phyloP scores from a whole-genome alignment of 1,284 basidiomycete species.

The Microbotryomycetes sp. region DNA sequence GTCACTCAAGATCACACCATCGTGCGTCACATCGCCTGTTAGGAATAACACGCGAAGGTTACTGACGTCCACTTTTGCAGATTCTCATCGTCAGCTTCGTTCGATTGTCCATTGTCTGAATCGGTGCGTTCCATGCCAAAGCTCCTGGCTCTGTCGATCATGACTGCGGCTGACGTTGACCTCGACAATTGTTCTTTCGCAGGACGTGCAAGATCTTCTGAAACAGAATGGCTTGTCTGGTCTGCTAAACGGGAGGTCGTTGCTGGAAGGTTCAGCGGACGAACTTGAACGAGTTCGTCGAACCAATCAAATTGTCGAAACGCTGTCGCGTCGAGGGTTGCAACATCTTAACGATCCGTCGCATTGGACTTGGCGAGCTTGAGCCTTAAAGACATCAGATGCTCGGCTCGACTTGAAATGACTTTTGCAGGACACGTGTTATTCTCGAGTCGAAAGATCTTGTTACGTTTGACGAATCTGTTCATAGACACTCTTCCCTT shows the following conservation, averaged over 20 bases:
- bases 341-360: not conserved
- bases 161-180: too few relatives aligned
- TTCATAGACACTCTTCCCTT: not conserved
- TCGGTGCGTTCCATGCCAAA: conserved; percentile 3
- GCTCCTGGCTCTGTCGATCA: too few relatives aligned
- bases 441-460: too few relatives aligned
- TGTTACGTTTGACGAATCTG: not conserved
- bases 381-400: too few relatives aligned
- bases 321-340: not conserved
- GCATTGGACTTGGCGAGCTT: not conserved
- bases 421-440: too few relatives aligned
- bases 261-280: not conserved
- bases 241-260: not conserved
- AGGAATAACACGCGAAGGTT: conserved; percentile 10
- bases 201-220: not conserved
- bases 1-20: conserved; percentile 33
- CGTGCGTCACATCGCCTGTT: conserved; percentile 14
- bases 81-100: conserved; percentile 30
- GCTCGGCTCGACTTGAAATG: too few relatives aligned
- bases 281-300: not conserved
- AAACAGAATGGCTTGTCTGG: not conserved
- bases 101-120: conserved; percentile 33
- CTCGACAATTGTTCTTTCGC: too few relatives aligned
- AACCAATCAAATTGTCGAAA: not conserved
- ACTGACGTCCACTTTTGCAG: conserved; percentile 2